These are phyloP conservation scores for Pelagophyceae sp. DNA, from an alignment of 352 stramenopile genomes.

Conservation along the genomic window DNA sequence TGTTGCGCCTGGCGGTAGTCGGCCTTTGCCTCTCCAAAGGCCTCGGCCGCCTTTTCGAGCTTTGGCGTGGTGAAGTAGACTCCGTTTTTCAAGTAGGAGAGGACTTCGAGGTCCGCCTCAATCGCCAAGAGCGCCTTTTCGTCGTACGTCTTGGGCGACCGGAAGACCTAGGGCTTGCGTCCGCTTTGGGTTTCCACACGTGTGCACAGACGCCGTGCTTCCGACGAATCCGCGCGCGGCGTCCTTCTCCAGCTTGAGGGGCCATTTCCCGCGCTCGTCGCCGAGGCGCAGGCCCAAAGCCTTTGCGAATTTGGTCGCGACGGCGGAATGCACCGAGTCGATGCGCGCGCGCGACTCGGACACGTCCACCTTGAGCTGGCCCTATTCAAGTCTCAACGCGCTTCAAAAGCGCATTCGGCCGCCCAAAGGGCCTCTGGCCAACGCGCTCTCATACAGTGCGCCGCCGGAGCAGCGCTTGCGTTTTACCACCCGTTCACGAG, in stretches of 20 bases:
- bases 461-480: not conserved
- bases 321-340: slow-evolving; percentile 54
- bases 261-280: slow-evolving; percentile 53
- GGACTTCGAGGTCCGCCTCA: slow-evolving; percentile 48
- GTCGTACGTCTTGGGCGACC: slow-evolving; percentile 81
- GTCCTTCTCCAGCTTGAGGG: slow-evolving; percentile 82
- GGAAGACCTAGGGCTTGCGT: too few species aligned
- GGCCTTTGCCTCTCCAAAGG: slow-evolving; percentile 64
- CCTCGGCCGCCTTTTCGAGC: slow-evolving; percentile 66
- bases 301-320: slow-evolving; percentile 56
- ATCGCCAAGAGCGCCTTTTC: slow-evolving; percentile 72
- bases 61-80: slow-evolving; percentile 92
- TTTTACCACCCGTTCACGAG: too few species aligned
- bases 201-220: too few species aligned
- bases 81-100: slow-evolving; percentile 89
- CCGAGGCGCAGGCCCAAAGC: slow-evolving; percentile 47
- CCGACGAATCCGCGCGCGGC: slow-evolving; percentile 62
- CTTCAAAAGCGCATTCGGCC: not conserved
- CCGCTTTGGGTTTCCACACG: too few species aligned
- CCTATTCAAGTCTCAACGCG: not conserved
- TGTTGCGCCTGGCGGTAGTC: slow-evolving; percentile 83
- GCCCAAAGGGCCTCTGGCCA: not conserved
- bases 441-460: not conserved
- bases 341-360: slow-evolving; percentile 54
- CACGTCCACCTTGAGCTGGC: not conserved